These are phyloP conservation scores for Cadophora luteo-olivacea DNA, from an alignment of 2,329 filamentous ascomycete genomes.

Conservation along the genomic window DNA sequence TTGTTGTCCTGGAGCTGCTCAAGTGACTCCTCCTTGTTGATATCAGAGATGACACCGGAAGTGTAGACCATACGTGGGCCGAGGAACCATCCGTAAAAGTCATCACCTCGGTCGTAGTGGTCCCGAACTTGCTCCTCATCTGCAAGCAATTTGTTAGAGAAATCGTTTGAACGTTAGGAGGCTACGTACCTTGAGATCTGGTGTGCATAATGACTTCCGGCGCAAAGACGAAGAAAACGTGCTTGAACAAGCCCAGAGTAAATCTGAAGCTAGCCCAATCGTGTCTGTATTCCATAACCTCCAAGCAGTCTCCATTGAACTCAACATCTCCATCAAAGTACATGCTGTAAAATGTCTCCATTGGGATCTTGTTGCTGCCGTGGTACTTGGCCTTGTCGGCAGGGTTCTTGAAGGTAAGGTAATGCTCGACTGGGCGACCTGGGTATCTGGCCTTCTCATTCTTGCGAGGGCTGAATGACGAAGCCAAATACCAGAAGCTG, in stretches of 20 bases:
- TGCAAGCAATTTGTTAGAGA: conserved; percentile 49
- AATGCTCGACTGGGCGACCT: conserved; percentile 87
- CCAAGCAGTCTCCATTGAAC: conserved; percentile 91
- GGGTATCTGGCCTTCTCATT: conserved; percentile 91
- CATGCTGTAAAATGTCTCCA: conserved; percentile 97
- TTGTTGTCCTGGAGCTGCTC: conserved; percentile 99
- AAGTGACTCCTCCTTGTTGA: conserved; percentile 84
- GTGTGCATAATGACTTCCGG: conserved; percentile 94
- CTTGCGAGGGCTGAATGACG: conserved; percentile 82
- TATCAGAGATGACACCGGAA: conserved; percentile 89
- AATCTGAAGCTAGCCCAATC: conserved; percentile 97
- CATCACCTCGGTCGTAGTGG: conserved; percentile 97
- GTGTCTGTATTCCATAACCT: conserved; percentile 90
- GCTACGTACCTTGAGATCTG: conserved; percentile 74
- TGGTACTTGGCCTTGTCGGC: conserved; percentile 70
- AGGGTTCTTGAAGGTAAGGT: conserved; percentile 78
- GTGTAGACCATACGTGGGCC: conserved; percentile 99
- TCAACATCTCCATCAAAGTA: conserved; percentile 96
- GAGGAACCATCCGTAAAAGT: conserved; percentile 98
- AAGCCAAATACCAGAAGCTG: conserved; percentile 82
- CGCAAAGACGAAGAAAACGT: conserved; percentile 86
- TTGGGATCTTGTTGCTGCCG: conserved; percentile 81
- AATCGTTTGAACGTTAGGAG: background rate
- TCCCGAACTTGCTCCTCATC: conserved; percentile 98
- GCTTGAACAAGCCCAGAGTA: conserved; percentile 84